Conservation (phyloP, 257 asterid species). For the Ophiorrhiza pumila region DNA sequence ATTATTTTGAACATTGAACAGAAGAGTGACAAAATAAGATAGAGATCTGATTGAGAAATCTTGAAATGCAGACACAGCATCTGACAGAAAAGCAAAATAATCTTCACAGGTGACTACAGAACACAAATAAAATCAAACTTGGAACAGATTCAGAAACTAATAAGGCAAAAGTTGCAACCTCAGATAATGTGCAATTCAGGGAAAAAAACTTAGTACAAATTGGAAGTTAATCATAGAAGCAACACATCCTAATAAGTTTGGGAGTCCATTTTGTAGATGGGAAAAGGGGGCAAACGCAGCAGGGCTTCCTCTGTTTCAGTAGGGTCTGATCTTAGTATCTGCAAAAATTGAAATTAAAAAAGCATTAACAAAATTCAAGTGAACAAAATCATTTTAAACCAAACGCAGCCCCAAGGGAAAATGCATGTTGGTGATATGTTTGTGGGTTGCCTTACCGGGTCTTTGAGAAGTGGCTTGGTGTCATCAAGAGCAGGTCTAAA, state of each 20-base stretch:
- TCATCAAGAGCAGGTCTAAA: slow-evolving; percentile 77
- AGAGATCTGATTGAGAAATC: too few relatives aligned
- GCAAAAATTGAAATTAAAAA: neutral
- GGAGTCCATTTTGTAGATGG: slow-evolving; percentile 28
- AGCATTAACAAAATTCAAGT: neutral
- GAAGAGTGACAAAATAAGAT: too few relatives aligned
- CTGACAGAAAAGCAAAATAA: too few relatives aligned
- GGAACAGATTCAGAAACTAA: neutral
- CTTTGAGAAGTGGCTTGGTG: slow-evolving; percentile 74
- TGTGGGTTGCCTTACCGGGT: slow-evolving; percentile 41
- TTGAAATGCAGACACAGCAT: too few relatives aligned
- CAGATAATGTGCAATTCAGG: neutral
- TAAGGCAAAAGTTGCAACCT: neutral
- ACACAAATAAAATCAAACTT: too few relatives aligned
- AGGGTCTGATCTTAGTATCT: slow-evolving; percentile 87
- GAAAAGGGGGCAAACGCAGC: slow-evolving; percentile 74
- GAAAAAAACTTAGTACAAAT: too few relatives aligned
- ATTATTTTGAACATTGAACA: too few relatives aligned
- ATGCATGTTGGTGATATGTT: too few relatives aligned
- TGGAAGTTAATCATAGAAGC: neutral
- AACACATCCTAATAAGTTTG: neutral
- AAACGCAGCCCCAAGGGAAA: too few relatives aligned
- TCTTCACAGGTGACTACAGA: too few relatives aligned
- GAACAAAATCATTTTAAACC: too few relatives aligned
- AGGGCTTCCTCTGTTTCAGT: slow-evolving; percentile 88